Conservation (phyloP, 352 stramenopile genomes). For the Elongisporangium senticosum region DNA sequence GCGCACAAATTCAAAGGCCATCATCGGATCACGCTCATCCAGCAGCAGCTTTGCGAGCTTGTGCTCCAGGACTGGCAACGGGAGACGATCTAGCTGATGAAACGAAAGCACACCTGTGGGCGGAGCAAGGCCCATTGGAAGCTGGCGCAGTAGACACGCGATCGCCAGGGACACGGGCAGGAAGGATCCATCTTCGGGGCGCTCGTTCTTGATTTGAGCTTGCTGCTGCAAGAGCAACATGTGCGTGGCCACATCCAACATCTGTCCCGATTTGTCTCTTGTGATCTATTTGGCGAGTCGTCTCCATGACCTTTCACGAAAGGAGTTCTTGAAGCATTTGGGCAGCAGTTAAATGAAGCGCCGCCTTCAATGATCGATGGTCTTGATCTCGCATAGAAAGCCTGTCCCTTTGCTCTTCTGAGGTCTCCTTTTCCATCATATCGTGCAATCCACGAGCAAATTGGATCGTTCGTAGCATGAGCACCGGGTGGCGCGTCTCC, state of each 20-base stretch:
- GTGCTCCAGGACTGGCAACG: constrained; percentile 20
- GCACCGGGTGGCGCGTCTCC: constrained; percentile 24
- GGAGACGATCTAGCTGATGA: constrained; percentile 36
- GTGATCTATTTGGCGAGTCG: background rate
- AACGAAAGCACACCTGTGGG: constrained; percentile 26
- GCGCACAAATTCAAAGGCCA: constrained; percentile 24
- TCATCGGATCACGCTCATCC: constrained; percentile 13
- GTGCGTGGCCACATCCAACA: constrained; percentile 36
- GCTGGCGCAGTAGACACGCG: constrained; percentile 38
- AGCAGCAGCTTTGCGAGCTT: constrained; percentile 21
- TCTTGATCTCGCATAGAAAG: background rate
- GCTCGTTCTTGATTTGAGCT: constrained; percentile 34
- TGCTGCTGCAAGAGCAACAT: constrained; percentile 51
- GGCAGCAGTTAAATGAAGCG: background rate
- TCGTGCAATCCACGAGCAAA: constrained; percentile 12
- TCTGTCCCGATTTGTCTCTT: no score
- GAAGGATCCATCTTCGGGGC: constrained; percentile 37
- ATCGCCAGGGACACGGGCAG: constrained; percentile 41
- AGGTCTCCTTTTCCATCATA: background rate
- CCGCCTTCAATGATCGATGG: background rate
- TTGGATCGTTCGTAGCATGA: constrained; percentile 26
- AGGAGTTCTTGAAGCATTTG: background rate
- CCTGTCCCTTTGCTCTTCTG: background rate
- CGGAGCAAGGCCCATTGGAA: constrained; percentile 34
- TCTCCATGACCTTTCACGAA: background rate